Evolutionary conservation across 78 protist genomes (phyloP).

Genomic region (Dictyostelium discoideum): DNA sequence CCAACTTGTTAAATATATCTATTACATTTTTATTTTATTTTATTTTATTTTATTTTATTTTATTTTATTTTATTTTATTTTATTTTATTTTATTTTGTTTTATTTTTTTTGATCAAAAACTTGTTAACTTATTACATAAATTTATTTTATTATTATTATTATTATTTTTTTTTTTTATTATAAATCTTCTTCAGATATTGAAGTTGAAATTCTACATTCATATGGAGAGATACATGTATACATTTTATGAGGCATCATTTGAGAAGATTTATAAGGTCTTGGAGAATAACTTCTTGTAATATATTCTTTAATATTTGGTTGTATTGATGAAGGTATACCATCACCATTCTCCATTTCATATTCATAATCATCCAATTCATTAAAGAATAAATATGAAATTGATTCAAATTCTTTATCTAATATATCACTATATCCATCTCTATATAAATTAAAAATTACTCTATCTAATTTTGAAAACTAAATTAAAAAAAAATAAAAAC

Average conservation of each 20-base stretch:
- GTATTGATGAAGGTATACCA: slow-evolving; percentile 17
- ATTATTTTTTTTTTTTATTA: background rate
- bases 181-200: slow-evolving; percentile 70
- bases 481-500: background rate
- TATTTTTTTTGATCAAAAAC: background rate
- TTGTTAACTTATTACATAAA: background rate
- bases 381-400: slow-evolving; percentile 27
- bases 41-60: background rate
- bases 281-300: slow-evolving; percentile 75
- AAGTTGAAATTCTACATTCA: slow-evolving; percentile 66
- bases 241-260: slow-evolving; percentile 76
- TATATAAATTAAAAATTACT: slow-evolving; percentile 35
- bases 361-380: slow-evolving; percentile 7
- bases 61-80: background rate
- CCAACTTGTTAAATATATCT: background rate
- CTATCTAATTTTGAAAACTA: slow-evolving; percentile 70
- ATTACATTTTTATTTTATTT: background rate
- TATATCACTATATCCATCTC: slow-evolving; percentile 53
- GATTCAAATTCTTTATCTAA: slow-evolving; percentile 24
- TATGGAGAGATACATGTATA: slow-evolving; percentile 44
- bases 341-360: slow-evolving; percentile 10
- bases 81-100: background rate
- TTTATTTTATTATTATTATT: background rate
- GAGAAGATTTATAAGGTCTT: slow-evolving; percentile 66
- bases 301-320: slow-evolving; percentile 61